phyloP scores from a whole-genome alignment of 2,329 filamentous ascomycete genomes.

The Cladosporium sphaerospermum region DNA sequence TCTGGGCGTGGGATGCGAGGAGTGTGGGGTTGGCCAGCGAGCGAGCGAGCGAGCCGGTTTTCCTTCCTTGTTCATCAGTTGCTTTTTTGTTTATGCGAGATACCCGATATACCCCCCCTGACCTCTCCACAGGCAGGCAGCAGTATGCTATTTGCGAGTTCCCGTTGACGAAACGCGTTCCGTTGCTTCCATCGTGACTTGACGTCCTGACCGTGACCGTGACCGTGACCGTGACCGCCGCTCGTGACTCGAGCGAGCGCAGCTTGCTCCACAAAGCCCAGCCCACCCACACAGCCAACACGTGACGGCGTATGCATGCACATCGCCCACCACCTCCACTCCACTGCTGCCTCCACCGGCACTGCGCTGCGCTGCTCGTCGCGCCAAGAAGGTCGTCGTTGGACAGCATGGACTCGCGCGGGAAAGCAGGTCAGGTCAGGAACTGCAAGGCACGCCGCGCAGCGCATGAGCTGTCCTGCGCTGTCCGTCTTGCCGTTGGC shows the following conservation, averaged over 20 bases:
- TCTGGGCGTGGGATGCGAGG: background rate
- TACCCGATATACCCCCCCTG: too few species aligned
- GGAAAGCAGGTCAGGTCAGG: too few species aligned
- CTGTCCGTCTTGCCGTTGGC: too few species aligned
- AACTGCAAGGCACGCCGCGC: slow-evolving; percentile 6
- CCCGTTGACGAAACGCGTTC: too few species aligned
- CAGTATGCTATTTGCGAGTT: too few species aligned
- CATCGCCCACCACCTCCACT: too few species aligned
- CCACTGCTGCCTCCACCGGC: too few species aligned
- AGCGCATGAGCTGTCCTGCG: background rate
- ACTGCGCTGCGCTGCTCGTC: too few species aligned
- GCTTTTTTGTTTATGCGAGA: too few species aligned
- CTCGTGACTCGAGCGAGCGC: slow-evolving; percentile 2
- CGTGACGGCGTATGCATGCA: slow-evolving; percentile 10
- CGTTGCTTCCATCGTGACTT: too few species aligned
- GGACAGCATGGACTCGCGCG: slow-evolving; percentile 10
- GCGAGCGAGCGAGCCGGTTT: background rate
- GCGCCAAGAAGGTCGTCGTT: slow-evolving; percentile 4
- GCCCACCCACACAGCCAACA: background rate
- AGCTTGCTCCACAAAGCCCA: background rate
- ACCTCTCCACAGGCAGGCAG: too few species aligned
- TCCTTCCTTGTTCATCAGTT: background rate
- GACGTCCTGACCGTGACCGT: too few species aligned
- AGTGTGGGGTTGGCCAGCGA: background rate
- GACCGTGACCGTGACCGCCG: background rate